phyloP scores from a whole-genome alignment of 1,139 yeast genomes.

The Debaryomycetaceae sp. region DNA sequence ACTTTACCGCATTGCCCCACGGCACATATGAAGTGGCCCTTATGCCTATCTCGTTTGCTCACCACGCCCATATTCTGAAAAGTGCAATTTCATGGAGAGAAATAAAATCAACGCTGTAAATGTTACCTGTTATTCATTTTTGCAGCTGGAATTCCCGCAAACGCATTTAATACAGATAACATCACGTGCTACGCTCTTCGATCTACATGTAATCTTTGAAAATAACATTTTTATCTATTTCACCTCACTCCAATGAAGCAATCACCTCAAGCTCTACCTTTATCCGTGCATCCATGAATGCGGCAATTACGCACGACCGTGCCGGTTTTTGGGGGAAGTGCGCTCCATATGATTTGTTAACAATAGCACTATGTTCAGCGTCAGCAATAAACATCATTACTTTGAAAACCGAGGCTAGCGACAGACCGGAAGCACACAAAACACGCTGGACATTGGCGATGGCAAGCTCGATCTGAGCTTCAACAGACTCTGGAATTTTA shows the following conservation, averaged over 20 bases:
- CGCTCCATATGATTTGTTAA: slow-evolving; percentile 45
- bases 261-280: slow-evolving; percentile 34
- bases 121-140: no score
- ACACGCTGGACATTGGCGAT: slow-evolving; percentile 40
- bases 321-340: slow-evolving; percentile 50
- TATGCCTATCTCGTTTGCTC: slow-evolving; percentile 1
- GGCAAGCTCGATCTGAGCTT: slow-evolving; percentile 44
- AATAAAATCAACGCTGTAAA: no score
- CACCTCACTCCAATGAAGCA: slow-evolving; percentile 26
- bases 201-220: not conserved
- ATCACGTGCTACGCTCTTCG: not conserved
- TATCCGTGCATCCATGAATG: slow-evolving; percentile 32
- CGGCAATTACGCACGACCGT: slow-evolving; percentile 47
- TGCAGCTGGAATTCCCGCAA: no score
- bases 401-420: slow-evolving; percentile 47
- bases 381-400: slow-evolving; percentile 48
- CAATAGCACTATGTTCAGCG: slow-evolving; percentile 37
- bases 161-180: no score
- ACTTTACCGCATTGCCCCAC: slow-evolving; percentile 2
- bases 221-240: not conserved
- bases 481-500: slow-evolving; percentile 34
- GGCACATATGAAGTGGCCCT: slow-evolving; percentile 2
- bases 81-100: no score
- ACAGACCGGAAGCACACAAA: slow-evolving; percentile 44
- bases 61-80: no score